These are phyloP conservation scores for Fusarium zealandicum DNA, from an alignment of 2,329 filamentous ascomycete species.

Conservation along the genomic window DNA sequence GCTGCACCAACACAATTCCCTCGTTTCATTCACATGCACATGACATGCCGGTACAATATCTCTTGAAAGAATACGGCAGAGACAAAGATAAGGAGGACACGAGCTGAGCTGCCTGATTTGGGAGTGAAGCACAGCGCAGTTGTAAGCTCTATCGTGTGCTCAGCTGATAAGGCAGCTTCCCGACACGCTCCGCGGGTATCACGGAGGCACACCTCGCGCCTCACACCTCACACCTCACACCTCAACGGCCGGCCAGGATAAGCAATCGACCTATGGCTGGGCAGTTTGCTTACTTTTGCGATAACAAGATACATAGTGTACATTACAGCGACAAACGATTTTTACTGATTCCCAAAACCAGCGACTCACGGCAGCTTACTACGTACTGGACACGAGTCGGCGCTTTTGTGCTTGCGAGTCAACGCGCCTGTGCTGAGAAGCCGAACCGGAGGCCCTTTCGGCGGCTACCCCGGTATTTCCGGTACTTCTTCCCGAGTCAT, in stretches of 20 bases:
- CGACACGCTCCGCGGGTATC: background rate
- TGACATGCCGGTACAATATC: conserved; percentile 21
- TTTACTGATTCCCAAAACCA: background rate
- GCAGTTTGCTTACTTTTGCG: background rate
- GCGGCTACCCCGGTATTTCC: conserved; percentile 24
- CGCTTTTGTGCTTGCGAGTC: conserved; percentile 4
- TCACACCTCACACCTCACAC: background rate
- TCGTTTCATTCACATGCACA: conserved; percentile 4
- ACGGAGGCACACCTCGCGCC: conserved; percentile 1
- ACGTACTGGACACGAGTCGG: conserved; percentile 23
- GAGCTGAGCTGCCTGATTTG: conserved; percentile 4
- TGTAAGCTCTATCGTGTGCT: conserved; percentile 19
- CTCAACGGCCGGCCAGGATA: background rate
- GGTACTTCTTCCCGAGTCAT: too few relatives aligned
- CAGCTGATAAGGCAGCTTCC: conserved; percentile 28
- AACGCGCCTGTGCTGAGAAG: conserved; percentile 1
- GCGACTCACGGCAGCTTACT: conserved; percentile 1
- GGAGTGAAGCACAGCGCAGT: background rate
- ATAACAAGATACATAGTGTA: background rate
- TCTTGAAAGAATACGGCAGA: background rate
- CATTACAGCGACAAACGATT: too few relatives aligned
- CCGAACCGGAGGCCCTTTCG: conserved; percentile 29
- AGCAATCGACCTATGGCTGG: conserved; percentile 12
- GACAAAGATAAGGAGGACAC: background rate
- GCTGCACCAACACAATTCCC: background rate